Evolutionary conservation across 2,329 filamentous ascomycete genomes (phyloP), one percentile per base, ranked within the genome.

Genomic region (Calonectria hongkongensis): DNA sequence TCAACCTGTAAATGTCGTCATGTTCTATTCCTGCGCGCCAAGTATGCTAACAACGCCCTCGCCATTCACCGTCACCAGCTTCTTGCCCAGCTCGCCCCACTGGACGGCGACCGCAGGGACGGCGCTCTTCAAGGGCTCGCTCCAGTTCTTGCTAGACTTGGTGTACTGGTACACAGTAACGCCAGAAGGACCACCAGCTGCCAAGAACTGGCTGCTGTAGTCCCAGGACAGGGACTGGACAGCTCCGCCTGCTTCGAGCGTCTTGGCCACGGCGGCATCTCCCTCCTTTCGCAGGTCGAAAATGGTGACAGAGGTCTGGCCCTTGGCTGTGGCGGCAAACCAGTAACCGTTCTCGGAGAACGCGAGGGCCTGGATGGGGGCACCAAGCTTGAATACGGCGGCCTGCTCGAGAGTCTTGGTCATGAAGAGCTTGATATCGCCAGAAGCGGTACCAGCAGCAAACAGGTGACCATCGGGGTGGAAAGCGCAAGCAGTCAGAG

Each of bases 311-410:
- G 89, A 93, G 27, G 92, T 94, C 76, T 95, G 94, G 36, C 92
- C 92, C 83, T 95, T 92, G 71, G 93, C 92, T 9, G 93, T 93
- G 6, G 95, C 94, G 1, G 96, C 96, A 75, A 99, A 92, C 95
- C 96, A 98, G 79, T 94, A 98, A 28, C 97, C 97, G 79, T 99
- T 99, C 84, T 99, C 97, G 0, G 96, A 98, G 85, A 99, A 99
- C 71, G 90, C 89, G 48, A 99, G 86, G 13, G 92, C 91, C 79
- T 94, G 91, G 3, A 98, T 89, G 0, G 95, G 92, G 0, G 92
- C 91, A 9, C 89, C 91, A 1, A 93, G 85, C 25, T 85, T 87
- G 83, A 97, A 98, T 68, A 91, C 92, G 33, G 95, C 95, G 33
- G 95, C 94, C 76, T 92, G 89, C 73, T 93, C 90, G 45, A 95